Conservation (phyloP, 2,329 filamentous ascomycete genomes). For the Tolypocladium amazonense region DNA sequence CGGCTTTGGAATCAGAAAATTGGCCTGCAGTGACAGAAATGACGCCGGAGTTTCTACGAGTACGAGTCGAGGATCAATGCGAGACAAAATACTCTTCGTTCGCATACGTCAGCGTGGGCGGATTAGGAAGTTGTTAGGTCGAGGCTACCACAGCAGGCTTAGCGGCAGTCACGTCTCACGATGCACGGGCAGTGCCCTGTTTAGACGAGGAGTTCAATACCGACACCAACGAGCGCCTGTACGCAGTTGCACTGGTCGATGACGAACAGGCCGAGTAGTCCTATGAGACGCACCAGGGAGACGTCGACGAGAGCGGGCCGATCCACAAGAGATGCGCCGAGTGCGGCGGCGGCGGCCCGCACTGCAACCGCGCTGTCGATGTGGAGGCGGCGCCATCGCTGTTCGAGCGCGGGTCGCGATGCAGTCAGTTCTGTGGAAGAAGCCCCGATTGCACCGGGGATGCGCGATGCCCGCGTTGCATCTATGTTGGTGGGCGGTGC, state of each 20-base stretch:
- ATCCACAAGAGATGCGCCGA: neutral
- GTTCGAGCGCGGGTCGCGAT: neutral
- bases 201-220: neutral
- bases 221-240: neutral
- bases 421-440: neutral
- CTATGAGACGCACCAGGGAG: neutral
- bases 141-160: too few relatives aligned
- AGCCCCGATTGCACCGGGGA: neutral
- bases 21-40: too few relatives aligned
- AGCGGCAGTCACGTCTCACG: too few relatives aligned
- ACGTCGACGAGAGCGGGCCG: neutral
- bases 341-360: neutral
- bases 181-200: too few relatives aligned
- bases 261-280: neutral
- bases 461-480: neutral
- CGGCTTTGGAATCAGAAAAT: neutral
- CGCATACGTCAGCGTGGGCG: neutral
- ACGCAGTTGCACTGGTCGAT: neutral
- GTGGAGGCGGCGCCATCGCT: neutral
- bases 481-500: neutral
- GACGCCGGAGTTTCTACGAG: too few relatives aligned
- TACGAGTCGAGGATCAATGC: too few relatives aligned
- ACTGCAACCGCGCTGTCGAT: neutral
- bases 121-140: neutral
- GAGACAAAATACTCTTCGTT: neutral